These are phyloP conservation scores for Fomes fomentarius DNA, from an alignment of 1,284 basidiomycete species.

Conservation along the genomic window DNA sequence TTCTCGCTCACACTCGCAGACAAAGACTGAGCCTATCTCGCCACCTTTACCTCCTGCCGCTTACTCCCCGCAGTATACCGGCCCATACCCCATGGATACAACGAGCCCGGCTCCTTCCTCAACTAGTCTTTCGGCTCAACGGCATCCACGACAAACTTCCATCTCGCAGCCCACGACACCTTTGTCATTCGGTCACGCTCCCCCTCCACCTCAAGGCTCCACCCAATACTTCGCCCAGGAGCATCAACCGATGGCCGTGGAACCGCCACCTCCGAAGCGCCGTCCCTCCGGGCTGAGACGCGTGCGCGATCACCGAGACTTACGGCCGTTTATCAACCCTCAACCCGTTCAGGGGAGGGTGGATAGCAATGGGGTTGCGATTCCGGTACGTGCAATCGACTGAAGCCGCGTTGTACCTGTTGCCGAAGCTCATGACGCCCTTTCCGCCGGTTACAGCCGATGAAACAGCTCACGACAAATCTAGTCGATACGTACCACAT, in stretches of 20 bases:
- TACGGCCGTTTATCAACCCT: slow-evolving; percentile 67
- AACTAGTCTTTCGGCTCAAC: slow-evolving; percentile 50
- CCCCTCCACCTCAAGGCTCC: slow-evolving; percentile 41
- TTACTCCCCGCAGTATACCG: slow-evolving; percentile 55
- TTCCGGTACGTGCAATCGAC: slow-evolving; percentile 53
- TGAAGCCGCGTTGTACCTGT: slow-evolving; percentile 16
- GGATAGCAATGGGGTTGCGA: slow-evolving; percentile 62
- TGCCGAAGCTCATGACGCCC: slow-evolving; percentile 19
- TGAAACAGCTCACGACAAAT: slow-evolving; percentile 86
- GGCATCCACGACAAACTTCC: slow-evolving; percentile 49
- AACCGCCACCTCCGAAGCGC: slow-evolving; percentile 67
- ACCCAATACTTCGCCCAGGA: slow-evolving; percentile 61
- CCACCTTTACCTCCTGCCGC: slow-evolving; percentile 52
- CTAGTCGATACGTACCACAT: slow-evolving; percentile 90
- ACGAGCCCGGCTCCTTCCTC: slow-evolving; percentile 60
- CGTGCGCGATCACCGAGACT: slow-evolving; percentile 69
- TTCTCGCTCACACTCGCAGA: slow-evolving; percentile 60
- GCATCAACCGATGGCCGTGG: slow-evolving; percentile 66
- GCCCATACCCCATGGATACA: slow-evolving; percentile 57
- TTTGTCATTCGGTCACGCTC: slow-evolving; percentile 62
- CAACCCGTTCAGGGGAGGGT: slow-evolving; percentile 65
- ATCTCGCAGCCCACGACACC: slow-evolving; percentile 70
- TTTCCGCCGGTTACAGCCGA: slow-evolving; percentile 53
- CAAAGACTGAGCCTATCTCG: slow-evolving; percentile 56
- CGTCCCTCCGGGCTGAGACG: slow-evolving; percentile 72